phyloP scores from a whole-genome alignment of 768 basidiomycete genomes.

The Ephemerocybe angulata region DNA sequence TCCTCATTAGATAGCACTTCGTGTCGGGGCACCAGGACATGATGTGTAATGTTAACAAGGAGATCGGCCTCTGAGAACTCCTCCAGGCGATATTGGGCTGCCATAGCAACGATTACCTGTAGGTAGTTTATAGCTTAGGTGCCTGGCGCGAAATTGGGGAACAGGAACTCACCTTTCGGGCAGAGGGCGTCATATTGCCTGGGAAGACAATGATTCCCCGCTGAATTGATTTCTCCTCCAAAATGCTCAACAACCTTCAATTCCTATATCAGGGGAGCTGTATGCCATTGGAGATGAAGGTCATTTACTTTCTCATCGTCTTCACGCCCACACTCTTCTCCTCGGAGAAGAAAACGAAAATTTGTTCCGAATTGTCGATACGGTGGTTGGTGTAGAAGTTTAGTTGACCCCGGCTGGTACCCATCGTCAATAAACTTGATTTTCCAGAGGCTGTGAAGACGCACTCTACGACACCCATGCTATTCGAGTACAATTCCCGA shows the following conservation, averaged over 20 bases:
- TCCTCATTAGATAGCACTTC: conserved; percentile 82
- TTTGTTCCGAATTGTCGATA: conserved; percentile 66
- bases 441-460: conserved; percentile 28
- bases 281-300: background rate
- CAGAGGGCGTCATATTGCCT: conserved; percentile 94
- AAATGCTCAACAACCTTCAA: conserved; percentile 77
- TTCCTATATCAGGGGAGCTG: conserved; percentile 9
- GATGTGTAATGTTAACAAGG: conserved; percentile 95
- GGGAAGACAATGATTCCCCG: conserved; percentile 95
- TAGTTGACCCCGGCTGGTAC: conserved; percentile 73
- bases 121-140: conserved; percentile 12
- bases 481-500: conserved; percentile 65
- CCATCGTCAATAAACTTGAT: background rate
- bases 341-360: conserved; percentile 95
- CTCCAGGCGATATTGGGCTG: conserved; percentile 80
- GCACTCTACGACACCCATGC: conserved; percentile 80
- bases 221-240: conserved; percentile 89
- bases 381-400: conserved; percentile 85
- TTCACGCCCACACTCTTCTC: conserved; percentile 95
- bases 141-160: conserved; percentile 6
- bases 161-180: conserved; percentile 68
- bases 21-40: conserved; percentile 91
- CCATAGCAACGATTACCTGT: conserved; percentile 91
- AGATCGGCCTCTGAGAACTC: conserved; percentile 97
- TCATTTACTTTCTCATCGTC: conserved; percentile 90